Evolutionary conservation across 257 asterid genomes (phyloP), one percentile per base, ranked within the genome.

Genomic region (Solanum chmielewskii): DNA sequence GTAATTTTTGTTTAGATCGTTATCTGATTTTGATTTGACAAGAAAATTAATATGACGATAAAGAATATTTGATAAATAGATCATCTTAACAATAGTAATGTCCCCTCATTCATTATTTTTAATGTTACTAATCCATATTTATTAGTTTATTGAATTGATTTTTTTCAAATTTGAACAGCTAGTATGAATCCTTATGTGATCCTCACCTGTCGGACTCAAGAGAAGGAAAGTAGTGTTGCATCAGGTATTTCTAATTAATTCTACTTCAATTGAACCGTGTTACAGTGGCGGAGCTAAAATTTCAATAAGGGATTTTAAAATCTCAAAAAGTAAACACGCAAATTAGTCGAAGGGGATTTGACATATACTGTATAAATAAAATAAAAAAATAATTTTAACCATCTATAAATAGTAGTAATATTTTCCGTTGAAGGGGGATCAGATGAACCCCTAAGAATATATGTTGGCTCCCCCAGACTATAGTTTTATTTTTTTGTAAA

Each of bases 171-270:
- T 27, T 87, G 60, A 83, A 88, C 92, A 96, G 98, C 93, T 89
- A 89, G 91, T 10, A 90, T 91, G 89, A 98, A 96, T 90, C 95
- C 98, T 23, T 96, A 92, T 45, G 97, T 91, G 12, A 44, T 95
- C 86, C 52, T 96, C 86, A 92, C 93, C 64, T 95, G 93, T 84
- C 92, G 92, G 62, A 94, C 95, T 86, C 98, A 96, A 88, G 98
- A 96, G 92, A 94, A 96, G 93, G 93, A 92, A 89, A 96, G 98
- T 86, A 86, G 92, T 27, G 87, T 96, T 66, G 94, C 94, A 39
- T 86, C 96, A 89, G 98, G 99, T 96, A 75, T 74, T 5, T 86
- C 62, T 86, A 77, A 73, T 59, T 7, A 11, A 31, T 78, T 16
- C 3, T 52, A 52, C 44, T 23, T 39, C 23, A 62, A 44, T 9